Evolutionary conservation across 2,329 filamentous ascomycete species (phyloP).

Genomic region (Neobulgaria alba): DNA sequence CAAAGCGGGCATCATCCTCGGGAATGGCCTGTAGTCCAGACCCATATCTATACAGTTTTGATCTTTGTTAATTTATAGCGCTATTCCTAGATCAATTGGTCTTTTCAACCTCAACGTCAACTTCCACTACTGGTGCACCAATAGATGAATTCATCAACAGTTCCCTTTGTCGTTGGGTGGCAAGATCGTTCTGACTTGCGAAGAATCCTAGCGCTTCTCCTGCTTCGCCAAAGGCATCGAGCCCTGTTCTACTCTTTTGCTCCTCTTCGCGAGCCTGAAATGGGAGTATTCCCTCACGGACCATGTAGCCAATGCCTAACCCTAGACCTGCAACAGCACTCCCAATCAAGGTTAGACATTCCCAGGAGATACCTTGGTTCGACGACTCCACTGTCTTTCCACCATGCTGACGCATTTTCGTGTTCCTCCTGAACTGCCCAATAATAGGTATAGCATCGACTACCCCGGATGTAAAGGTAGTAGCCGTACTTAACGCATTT

Average conservation of each 20-base stretch:
- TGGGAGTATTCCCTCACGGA: constrained; percentile 28
- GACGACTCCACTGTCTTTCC: constrained; percentile 20
- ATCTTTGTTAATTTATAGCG: too few species aligned
- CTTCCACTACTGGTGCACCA: constrained; percentile 15
- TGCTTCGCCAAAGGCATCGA: constrained; percentile 23
- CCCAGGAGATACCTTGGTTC: constrained; percentile 14
- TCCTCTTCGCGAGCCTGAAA: constrained; percentile 10
- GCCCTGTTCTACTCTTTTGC: constrained; percentile 4
- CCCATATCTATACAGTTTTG: too few species aligned
- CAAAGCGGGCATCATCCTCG: too few species aligned
- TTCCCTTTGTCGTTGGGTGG: constrained; percentile 10
- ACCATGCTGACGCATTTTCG: constrained; percentile 18
- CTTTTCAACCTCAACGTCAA: constrained; percentile 16
- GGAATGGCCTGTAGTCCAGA: too few species aligned
- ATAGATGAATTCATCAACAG: constrained; percentile 6
- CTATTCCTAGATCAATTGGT: too few species aligned
- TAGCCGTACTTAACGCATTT: constrained; percentile 20
- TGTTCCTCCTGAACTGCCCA: constrained; percentile 22
- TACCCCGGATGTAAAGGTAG: constrained; percentile 21
- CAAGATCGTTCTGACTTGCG: constrained; percentile 16
- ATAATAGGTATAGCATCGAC: constrained; percentile 25
- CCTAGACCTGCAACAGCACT: constrained; percentile 24
- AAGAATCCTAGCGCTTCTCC: constrained; percentile 21
- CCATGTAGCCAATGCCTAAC: constrained; percentile 26
- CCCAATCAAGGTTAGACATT: constrained; percentile 17